Conservation (phyloP, 305 asterid genomes). For the Caryopteris hybrid region DNA sequence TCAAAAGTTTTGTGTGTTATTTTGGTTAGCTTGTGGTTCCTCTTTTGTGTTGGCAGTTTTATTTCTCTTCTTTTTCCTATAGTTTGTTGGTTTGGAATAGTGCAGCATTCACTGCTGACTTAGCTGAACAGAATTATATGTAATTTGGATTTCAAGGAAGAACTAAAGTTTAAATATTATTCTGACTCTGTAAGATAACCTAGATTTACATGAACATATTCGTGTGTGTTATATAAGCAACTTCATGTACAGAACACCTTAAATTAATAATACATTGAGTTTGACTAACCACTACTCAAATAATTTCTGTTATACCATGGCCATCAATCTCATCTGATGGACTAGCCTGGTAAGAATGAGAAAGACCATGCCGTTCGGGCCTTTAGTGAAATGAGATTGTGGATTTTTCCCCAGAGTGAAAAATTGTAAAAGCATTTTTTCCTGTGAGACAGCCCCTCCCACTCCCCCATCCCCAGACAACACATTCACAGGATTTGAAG, state of each 20-base stretch:
- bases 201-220: not conserved
- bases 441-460: no score
- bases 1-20: not conserved
- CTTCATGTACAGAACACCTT: not conserved
- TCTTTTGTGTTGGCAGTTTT: not conserved
- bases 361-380: no score
- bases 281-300: not conserved
- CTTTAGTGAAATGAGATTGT: not conserved
- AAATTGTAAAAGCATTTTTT: no score
- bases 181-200: slow-evolving; percentile 1
- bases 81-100: slow-evolving; percentile 3
- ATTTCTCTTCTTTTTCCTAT: not conserved
- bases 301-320: not conserved
- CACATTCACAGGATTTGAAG: no score
- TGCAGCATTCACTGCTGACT: not conserved
- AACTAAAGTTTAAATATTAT: not conserved
- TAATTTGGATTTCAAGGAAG: not conserved
- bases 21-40: not conserved
- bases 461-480: no score
- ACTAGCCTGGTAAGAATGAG: no score
- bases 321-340: not conserved
- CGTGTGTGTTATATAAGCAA: not conserved
- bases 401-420: no score
- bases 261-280: not conserved
- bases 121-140: not conserved